Evolutionary conservation across 805 yeast genomes (phyloP), one percentile per base, ranked within the genome.

Genomic region (Candida oleophila): DNA sequence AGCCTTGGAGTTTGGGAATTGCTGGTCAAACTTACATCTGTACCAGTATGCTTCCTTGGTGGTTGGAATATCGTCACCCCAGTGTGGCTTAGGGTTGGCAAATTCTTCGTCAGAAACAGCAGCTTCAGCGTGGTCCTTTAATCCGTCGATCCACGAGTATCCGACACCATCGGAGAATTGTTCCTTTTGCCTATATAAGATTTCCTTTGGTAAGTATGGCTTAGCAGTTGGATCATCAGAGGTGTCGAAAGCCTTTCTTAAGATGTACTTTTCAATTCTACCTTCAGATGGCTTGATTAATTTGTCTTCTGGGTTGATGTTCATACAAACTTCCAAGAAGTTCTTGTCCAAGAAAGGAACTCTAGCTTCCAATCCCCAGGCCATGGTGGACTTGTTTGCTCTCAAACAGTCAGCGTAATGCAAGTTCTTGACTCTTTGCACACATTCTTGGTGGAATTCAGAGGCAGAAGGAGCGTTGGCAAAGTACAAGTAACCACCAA

Each of bases 91-190:
- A 60, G 97, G 97, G 65, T 77, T 76, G 54, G 88, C 89, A 56
- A 94, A 80, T 73, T 89, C 85, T 75, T 91, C 99, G 65, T 94
- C 99, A 38, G 90, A 67, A 51, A 94, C 87, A 47, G 80, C 78
- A 57, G 78, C 78, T 71, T 90, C 96, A 51, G 99, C 98, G 43
- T 94, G 80, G 56, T 94, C 99, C 80, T 94, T 94, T 66, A 94
- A 81, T 47, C 96, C 90, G 69, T 94, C 99, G 63, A 94, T 94
- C 99, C 99, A 94, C 12, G 97, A 89, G 80, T 94, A 94, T 54
- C 99, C 99, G 49, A 94, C 99, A 73, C 99, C 99, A 64, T 94
- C 99, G 45, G 96, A 87, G 76, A 94, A 94, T 76, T 94, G 99
- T 76, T 94, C 99, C 83, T 94, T 94, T 78, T 94, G 99, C 82